Base-by-base conservation (phyloP, 805 yeast genomes). In the Wickerhamiella vanderwaltii region DNA sequence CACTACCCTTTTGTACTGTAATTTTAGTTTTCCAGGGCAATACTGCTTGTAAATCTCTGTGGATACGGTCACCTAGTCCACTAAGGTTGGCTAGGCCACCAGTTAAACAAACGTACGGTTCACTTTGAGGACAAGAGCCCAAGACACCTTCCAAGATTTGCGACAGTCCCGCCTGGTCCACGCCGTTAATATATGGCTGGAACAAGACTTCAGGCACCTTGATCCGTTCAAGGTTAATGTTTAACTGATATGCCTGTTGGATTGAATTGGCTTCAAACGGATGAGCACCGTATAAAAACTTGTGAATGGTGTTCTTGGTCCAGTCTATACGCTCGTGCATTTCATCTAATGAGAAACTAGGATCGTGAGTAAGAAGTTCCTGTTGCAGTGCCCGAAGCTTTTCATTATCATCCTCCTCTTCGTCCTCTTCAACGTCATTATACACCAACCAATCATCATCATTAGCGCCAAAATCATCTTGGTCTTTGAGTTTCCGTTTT, bases 371-470 rank as follows among this genome's bases (percentile, higher is more conserved):
- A 33, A 87, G 67, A 39, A 91, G 67, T 49, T 79, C 78, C 46
- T 73, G 79, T 59, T 88, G 96, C 26, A 91, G 51, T 24, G 47
- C 45, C 9, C 51, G 46, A n/a, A 65, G 49, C 12, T 48, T 47
- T 20, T 56, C 60, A 16, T 57, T 55, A 40, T 80, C 87, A 41
- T 75, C 83, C 44, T 80, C 94, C 47, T 82, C 79, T 51, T 85
- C 95, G 45, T 79, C 86, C 50, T 86, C 83, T 19, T 77, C 46
- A 6, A 43, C 48, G 20, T 41, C 44, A n/a, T 30, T 72, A 57
- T 88, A 88, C 13, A 85, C 77, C 17, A 80, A 75, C 96, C 96
- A 88, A 60, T 91, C 98, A 43, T 82, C 94, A 56, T 88, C 97
- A 54, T 85, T 77, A 2, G 95, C 87, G 43, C 96, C 97, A 61